A percentile compares a stretch with the other conserved stretches of the same genome.
Evolutionary conservation across 805 yeast genomes (phyloP).

Genomic region (Suhomyces faveliae): DNA sequence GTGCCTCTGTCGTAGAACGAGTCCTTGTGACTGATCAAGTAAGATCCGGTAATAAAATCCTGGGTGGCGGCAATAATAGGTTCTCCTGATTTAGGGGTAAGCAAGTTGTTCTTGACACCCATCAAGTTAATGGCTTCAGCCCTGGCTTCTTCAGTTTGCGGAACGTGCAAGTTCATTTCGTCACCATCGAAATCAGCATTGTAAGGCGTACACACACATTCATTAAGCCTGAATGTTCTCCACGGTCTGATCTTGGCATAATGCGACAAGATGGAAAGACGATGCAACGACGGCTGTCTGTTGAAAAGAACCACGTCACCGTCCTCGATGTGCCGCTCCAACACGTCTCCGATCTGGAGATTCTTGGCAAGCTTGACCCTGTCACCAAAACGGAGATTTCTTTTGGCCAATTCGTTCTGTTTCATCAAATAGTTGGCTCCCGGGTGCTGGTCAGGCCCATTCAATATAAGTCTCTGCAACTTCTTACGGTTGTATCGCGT

Average conservation of each 20-base stretch:
- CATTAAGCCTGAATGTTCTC: conserved; percentile 95
- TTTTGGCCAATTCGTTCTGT: conserved; percentile 78
- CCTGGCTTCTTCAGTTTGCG: conserved; percentile 98
- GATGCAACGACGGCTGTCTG: conserved; percentile 96
- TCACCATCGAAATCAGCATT: conserved; percentile 99
- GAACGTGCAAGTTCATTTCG: conserved; percentile 98
- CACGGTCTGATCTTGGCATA: conserved; percentile 96
- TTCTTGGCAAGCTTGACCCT: conserved; percentile 71
- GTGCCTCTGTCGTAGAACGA: conserved; percentile 87
- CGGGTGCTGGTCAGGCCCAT: conserved; percentile 89
- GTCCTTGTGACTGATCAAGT: conserved; percentile 88
- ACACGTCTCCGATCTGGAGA: conserved; percentile 83
- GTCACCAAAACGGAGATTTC: conserved; percentile 89
- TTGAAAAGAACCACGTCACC: conserved; percentile 95
- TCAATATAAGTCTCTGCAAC: conserved; percentile 67
- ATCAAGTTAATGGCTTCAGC: conserved; percentile 97
- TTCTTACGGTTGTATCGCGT: conserved; percentile 83
- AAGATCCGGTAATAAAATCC: conserved; percentile 97
- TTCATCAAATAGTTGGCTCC: conserved; percentile 93
- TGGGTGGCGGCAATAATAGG: conserved; percentile 99
- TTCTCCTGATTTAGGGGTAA: conserved; percentile 97
- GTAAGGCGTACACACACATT: conserved; percentile 98
- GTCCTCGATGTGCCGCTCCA: conserved; percentile 95
- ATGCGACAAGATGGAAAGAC: conserved; percentile 91
- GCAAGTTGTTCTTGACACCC: conserved; percentile 94